Evolutionary conservation across 2,329 filamentous ascomycete species (phyloP), one percentile per base, ranked within the genome.

Genomic region (Pseudogymnoascus sp.): DNA sequence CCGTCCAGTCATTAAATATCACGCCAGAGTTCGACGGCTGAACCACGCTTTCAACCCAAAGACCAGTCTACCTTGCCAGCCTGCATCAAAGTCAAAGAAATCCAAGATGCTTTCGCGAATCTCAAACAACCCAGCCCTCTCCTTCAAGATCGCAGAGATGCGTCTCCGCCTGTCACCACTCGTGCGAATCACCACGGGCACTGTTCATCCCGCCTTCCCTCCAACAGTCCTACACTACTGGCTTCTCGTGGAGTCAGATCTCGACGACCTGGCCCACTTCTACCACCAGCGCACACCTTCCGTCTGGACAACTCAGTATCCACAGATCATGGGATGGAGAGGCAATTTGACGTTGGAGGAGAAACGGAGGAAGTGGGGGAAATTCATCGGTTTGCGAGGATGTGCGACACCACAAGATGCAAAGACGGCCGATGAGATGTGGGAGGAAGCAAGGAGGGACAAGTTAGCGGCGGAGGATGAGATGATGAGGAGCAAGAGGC

Each of bases 301-400:
- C 64, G 71, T 73, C n/a, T 84, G 79, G 77, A 81, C 81, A 2
- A 68, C 73, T 60, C 78, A 82, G 65, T 92, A 92, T 73, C 89
- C 89, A 0, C 85, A 84, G 68, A 85, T 83, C n/a, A 82, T 92
- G 71, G 74, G 78, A 62, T 91, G 88, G 88, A 73, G 75, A 1
- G 73, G 74, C 4, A 75, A 79, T 65, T 73, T 85, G 65, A 75
- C 78, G 2, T 73, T 86, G 26, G 83, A 86, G 73, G 81, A 69
- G 72, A 92, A 92, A 79, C 80, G 88, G 66, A 78, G 88, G 66
- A 86, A 86, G 75, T 84, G 91, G 71, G 89, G 88, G 54, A 79
- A 83, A 68, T 92, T 92, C 68, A 90, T 91, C 71, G 89, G 89
- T 11, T 77, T 92, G 64, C 77, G 84, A 61, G 88, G 86, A 1